phyloP scores from a whole-genome alignment of 768 basidiomycete species.

The Termitomyces eurrhizus region DNA sequence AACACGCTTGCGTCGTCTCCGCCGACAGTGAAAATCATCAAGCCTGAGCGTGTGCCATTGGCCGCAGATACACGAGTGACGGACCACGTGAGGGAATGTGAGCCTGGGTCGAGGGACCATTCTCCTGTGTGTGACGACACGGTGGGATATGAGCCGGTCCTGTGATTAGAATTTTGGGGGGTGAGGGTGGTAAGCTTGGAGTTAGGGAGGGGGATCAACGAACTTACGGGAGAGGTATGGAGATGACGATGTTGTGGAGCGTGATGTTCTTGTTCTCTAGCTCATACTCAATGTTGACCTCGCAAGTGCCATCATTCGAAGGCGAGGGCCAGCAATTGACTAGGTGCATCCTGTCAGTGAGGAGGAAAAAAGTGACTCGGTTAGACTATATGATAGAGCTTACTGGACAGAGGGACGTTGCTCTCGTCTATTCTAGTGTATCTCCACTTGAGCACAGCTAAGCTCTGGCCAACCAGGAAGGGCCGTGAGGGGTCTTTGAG shows the following conservation, averaged over 20 bases:
- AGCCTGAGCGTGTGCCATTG: constrained; percentile 67
- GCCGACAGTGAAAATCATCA: constrained; percentile 85
- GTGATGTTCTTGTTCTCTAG: constrained; percentile 71
- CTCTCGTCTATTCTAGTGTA: constrained; percentile 89
- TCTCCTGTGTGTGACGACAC: constrained; percentile 72
- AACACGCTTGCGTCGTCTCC: constrained; percentile 81
- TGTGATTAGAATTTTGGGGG: constrained; percentile 22
- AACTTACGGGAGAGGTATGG: constrained; percentile 88
- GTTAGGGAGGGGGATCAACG: background rate
- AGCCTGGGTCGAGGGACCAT: constrained; percentile 79
- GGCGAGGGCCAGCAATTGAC: constrained; percentile 98
- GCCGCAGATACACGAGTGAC: constrained; percentile 62
- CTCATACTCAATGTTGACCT: constrained; percentile 85
- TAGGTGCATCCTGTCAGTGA: constrained; percentile 23
- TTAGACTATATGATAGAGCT: constrained; percentile 23
- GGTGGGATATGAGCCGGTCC: constrained; percentile 80
- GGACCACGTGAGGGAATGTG: constrained; percentile 83
- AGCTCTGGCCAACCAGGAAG: constrained; percentile 85
- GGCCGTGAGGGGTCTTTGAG: constrained; percentile 78
- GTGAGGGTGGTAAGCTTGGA: background rate
- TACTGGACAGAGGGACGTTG: constrained; percentile 87
- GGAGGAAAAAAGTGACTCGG: background rate
- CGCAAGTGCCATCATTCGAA: constrained; percentile 86
- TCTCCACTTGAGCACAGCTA: constrained; percentile 92
- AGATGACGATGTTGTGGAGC: constrained; percentile 81